Evolutionary conservation across 306 rosid genomes (phyloP), one percentile per base, ranked within the genome.

Genomic region (Prunus salicina): DNA sequence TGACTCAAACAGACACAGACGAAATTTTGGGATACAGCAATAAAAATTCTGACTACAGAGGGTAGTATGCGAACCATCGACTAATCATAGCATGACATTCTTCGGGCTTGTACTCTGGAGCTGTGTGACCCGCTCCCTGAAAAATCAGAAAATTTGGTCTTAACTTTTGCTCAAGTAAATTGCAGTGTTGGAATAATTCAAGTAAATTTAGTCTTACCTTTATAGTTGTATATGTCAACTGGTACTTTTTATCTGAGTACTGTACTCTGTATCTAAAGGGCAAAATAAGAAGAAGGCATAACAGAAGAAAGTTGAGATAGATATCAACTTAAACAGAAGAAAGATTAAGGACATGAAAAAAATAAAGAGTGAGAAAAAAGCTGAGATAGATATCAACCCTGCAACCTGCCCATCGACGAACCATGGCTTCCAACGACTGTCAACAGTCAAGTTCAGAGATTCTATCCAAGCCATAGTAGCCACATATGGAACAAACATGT

Each of bases 381-480:
- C 43, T 7, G 43, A 38, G 43, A 38, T 38, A 38, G 43, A 38
- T 38, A 22, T 34, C 4, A 72, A 87, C 90, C 93, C 90, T 11
- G 90, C 89, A 12, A 84, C 81, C 76, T 89, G 90, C 65, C 89
- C 93, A 0, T 83, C 81, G 11, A 83, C 87, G 69, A 86, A 84
- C 90, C 89, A 86, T 63, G 90, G 83, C 55, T 32, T 77, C 93
- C 93, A 89, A 68, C 34, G 68, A 55, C 82, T 85, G 15, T 6
- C 45, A 20, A 76, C 64, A 53, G 73, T 84, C 82, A 86, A 49
- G 55, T 86, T 84, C 2, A 89, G 69, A 20, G 86, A 80, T 67
- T 78, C 80, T 55, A 89, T 84, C 93, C 90, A 89, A 52, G 47
- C 6, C 62, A 80, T 57, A 6, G 93, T 89, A 9, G 77, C 50